phyloP scores from a whole-genome alignment of 768 basidiomycete genomes.

The Psilocybe cubensis region DNA sequence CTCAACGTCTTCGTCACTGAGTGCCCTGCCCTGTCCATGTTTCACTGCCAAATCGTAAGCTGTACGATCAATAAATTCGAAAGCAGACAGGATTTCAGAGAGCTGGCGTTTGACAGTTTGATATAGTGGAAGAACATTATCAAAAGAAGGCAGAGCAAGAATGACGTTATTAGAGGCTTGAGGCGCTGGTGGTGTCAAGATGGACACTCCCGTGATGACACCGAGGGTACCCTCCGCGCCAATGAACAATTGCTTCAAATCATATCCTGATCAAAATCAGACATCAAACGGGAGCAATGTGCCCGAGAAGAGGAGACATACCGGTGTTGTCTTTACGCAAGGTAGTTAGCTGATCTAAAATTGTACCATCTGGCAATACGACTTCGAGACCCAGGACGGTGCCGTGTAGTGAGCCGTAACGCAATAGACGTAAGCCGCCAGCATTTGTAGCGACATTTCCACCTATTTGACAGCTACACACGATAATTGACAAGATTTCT shows the following conservation, averaged over 20 bases:
- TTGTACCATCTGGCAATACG: conserved; percentile 91
- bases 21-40: conserved; percentile 79
- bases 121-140: conserved; percentile 86
- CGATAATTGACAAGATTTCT: neutral
- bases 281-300: conserved; percentile 1
- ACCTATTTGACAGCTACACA: conserved; percentile 89
- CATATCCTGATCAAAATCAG: conserved; percentile 69
- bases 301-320: conserved; percentile 33
- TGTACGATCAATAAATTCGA: conserved; percentile 93
- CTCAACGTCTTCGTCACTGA: conserved; percentile 73
- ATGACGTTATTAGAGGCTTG: conserved; percentile 91
- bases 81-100: conserved; percentile 95
- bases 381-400: conserved; percentile 95
- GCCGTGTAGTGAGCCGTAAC: conserved; percentile 95
- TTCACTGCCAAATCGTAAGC: conserved; percentile 84
- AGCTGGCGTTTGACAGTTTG: conserved; percentile 78
- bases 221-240: conserved; percentile 97
- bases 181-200: conserved; percentile 84
- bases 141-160: conserved; percentile 85
- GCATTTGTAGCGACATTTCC: conserved; percentile 98
- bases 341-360: conserved; percentile 87
- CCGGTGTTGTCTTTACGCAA: conserved; percentile 98
- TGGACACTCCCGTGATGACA: conserved; percentile 92
- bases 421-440: conserved; percentile 90
- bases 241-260: conserved; percentile 97